These are phyloP conservation scores for Solanum hybrid DNA, from an alignment of 305 asterid genomes.

Conservation along the genomic window DNA sequence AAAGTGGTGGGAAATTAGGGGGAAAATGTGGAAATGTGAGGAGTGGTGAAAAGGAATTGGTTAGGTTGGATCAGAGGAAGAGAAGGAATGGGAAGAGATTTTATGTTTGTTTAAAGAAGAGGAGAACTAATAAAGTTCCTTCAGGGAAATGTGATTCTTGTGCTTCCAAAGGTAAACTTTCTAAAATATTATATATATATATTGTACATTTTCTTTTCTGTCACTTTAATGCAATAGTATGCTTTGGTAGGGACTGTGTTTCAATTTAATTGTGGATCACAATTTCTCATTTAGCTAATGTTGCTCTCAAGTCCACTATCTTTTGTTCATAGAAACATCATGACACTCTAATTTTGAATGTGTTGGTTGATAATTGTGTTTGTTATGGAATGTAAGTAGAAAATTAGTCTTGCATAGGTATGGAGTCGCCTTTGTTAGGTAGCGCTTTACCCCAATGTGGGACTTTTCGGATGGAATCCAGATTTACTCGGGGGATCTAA, in stretches of 20 bases:
- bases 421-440: not conserved
- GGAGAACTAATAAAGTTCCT: conserved; percentile 48
- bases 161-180: conserved; percentile 11
- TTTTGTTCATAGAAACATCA: not conserved
- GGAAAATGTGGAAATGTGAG: conserved; percentile 11
- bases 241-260: not conserved
- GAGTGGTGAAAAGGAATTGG: conserved; percentile 14
- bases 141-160: conserved; percentile 57
- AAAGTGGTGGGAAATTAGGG: conserved; percentile 22
- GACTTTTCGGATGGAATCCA: not conserved
- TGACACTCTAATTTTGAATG: not conserved
- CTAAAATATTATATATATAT: not conserved
- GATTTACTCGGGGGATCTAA: not conserved
- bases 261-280: not conserved
- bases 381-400: not conserved
- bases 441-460: not conserved
- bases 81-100: conserved; percentile 33
- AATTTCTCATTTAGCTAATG: not conserved
- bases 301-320: not conserved
- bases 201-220: not conserved
- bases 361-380: not conserved
- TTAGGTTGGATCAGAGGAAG: conserved; percentile 30
- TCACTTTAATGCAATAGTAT: not conserved
- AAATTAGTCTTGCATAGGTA: not conserved
- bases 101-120: conserved; percentile 55